phyloP scores from a whole-genome alignment of 441 rosid species.

The Sinapis alba region DNA sequence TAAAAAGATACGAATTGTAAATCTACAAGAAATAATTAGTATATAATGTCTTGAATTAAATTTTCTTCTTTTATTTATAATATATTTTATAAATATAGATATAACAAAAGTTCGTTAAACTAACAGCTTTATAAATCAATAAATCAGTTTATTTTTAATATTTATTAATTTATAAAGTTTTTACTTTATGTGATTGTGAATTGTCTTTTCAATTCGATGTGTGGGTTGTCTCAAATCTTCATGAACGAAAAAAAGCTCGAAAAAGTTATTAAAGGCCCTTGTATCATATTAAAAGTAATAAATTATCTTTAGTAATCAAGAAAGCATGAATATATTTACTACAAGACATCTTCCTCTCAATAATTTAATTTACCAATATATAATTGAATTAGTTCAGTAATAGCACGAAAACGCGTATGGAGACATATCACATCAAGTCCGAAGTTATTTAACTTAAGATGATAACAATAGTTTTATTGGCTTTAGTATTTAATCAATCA shows the following conservation, averaged over 20 bases:
- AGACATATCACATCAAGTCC: conserved; percentile 32
- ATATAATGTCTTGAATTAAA: not conserved
- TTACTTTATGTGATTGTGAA: not conserved
- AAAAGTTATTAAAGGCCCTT: no score
- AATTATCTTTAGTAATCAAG: not conserved
- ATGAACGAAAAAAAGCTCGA: no score
- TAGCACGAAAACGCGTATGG: conserved; percentile 38
- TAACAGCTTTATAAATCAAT: no score
- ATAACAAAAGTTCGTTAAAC: no score
- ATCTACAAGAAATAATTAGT: not conserved
- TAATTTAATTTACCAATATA: not conserved
- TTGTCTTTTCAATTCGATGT: not conserved
- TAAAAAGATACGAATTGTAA: no score
- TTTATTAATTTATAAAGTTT: no score
- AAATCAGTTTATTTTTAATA: no score
- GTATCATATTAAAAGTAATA: no score
- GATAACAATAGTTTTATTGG: not conserved
- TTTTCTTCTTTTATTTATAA: no score
- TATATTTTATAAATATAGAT: no score
- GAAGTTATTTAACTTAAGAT: conserved; percentile 12
- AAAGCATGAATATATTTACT: no score
- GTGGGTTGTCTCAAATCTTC: not conserved
- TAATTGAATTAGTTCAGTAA: not conserved
- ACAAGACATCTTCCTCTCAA: not conserved
- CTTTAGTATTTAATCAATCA: not conserved